Percentiles rank a stretch among this genome's conserved stretches.
Conservation (phyloP, 2,329 filamentous ascomycete genomes). For the Neofusicoccum cordaticola region DNA sequence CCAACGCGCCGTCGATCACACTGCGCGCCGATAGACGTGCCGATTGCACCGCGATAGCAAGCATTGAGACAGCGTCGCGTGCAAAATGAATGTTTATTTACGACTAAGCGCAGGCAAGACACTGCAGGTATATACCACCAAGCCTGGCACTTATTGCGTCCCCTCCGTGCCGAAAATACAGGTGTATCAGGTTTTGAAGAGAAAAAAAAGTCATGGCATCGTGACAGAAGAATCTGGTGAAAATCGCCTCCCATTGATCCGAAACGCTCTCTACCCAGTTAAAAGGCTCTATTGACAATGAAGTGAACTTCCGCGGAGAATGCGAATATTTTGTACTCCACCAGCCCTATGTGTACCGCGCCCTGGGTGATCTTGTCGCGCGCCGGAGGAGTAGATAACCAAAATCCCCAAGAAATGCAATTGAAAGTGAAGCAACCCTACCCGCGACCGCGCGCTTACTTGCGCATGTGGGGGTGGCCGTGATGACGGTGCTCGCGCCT, state of each 20-base stretch:
- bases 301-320: constrained; percentile 1
- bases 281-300: constrained; percentile 13
- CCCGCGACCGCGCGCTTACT: neutral
- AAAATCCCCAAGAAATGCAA: constrained; percentile 7
- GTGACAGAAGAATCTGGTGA: constrained; percentile 12
- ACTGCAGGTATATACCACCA: neutral
- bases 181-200: neutral
- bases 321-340: neutral
- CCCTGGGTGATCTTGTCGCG: neutral
- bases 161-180: neutral
- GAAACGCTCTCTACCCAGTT: constrained; percentile 14
- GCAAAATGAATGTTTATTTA: neutral
- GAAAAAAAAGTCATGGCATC: constrained; percentile 12
- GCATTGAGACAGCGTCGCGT: neutral
- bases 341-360: neutral
- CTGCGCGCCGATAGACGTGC: neutral
- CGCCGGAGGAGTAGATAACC: neutral
- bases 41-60: neutral
- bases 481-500: constrained; percentile 34
- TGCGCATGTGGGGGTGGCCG: constrained; percentile 16
- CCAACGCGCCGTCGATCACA: neutral
- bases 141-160: neutral
- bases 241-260: constrained; percentile 14
- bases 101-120: neutral
- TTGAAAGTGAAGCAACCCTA: neutral